These are phyloP conservation scores for Lactarius vividus DNA, from an alignment of 768 basidiomycete species.

Conservation along the genomic window DNA sequence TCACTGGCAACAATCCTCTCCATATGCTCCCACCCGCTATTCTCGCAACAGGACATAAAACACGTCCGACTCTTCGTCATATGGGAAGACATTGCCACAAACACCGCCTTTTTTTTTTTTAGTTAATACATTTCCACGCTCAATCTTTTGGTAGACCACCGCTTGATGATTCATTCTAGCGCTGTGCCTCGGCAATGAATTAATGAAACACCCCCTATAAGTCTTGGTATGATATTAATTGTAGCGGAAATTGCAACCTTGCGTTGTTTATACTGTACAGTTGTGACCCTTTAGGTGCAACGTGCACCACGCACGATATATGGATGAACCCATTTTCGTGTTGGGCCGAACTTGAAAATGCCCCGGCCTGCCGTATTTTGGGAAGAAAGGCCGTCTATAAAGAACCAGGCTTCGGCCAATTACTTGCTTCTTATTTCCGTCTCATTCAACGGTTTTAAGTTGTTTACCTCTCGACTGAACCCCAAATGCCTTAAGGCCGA, in stretches of 20 bases:
- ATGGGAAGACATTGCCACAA: not conserved
- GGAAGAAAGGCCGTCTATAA: not conserved
- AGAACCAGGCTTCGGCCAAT: not conserved
- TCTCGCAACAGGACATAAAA: not conserved
- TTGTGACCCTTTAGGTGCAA: not conserved
- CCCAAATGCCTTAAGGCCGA: conserved; percentile 37
- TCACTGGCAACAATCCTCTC: not conserved
- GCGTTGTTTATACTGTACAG: not conserved
- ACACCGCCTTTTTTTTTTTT: not conserved
- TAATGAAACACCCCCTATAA: not conserved
- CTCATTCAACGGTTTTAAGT: not conserved
- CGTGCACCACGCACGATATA: not conserved
- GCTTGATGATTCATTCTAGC: not conserved
- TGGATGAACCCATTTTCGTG: not conserved
- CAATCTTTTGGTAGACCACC: not conserved
- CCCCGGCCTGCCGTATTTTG: not conserved
- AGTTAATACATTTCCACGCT: not conserved
- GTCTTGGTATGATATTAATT: not conserved
- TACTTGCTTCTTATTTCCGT: too few species aligned
- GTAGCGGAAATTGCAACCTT: not conserved
- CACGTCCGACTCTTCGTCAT: not conserved
- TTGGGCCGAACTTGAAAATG: not conserved
- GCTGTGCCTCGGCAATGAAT: not conserved
- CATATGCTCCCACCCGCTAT: not conserved
- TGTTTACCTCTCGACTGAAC: not conserved